Conservation (phyloP, 495 filamentous ascomycete genomes). For the Penicillium parvum region DNA sequence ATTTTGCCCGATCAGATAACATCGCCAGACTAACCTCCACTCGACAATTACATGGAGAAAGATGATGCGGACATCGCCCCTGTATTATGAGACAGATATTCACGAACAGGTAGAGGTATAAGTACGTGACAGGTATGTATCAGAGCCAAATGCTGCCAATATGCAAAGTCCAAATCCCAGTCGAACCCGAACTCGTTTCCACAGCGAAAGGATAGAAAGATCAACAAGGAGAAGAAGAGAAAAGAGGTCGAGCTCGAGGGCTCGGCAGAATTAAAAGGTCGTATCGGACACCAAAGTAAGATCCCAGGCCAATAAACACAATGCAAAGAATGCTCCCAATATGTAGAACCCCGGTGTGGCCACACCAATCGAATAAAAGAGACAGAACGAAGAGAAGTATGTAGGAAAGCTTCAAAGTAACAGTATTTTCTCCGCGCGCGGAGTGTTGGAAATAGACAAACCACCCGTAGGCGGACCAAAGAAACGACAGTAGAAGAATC, state of each 20-base stretch:
- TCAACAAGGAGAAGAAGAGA: conserved; percentile 3
- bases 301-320: conserved; percentile 30
- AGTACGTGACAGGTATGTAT: conserved; percentile 21
- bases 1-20: not conserved
- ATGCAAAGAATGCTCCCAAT: conserved; percentile 26
- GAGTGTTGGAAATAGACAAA: conserved; percentile 10
- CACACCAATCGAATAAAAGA: conserved; percentile 21
- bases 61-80: conserved; percentile 1
- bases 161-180: conserved; percentile 23
- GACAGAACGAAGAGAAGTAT: conserved; percentile 1
- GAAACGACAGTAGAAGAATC: conserved; percentile 9
- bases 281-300: conserved; percentile 22
- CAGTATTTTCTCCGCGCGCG: conserved; percentile 11
- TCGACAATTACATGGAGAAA: not conserved
- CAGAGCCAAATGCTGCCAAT: conserved; percentile 23
- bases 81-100: conserved; percentile 4
- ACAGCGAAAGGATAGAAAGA: conserved; percentile 4
- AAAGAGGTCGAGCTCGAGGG: conserved; percentile 11
- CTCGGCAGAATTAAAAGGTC: conserved; percentile 25
- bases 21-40: too few relatives aligned
- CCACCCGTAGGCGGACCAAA: conserved; percentile 8
- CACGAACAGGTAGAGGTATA: conserved; percentile 10
- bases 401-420: conserved; percentile 14
- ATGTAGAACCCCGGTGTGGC: conserved; percentile 23
- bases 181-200: conserved; percentile 10